Evolutionary conservation across 2,329 filamentous ascomycete genomes (phyloP), one percentile per base, ranked within the genome.

Genomic region (Phyllosticta citriasiana): DNA sequence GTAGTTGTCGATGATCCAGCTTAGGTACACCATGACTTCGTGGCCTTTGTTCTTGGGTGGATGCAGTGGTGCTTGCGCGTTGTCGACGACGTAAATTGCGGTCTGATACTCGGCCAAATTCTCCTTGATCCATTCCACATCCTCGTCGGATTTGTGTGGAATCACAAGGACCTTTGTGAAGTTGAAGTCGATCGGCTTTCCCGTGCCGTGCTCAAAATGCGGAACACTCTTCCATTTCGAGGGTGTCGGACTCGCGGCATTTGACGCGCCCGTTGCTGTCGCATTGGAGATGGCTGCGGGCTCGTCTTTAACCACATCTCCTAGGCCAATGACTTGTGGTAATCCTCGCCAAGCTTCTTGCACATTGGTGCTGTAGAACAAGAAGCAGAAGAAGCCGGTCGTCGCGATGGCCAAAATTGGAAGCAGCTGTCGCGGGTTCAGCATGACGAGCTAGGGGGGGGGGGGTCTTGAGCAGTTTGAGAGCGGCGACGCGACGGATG

Each of bases 1-100:
- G 72, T 87, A 87, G 69, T 82, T 78, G 68, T 85, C 82, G 66
- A 84, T 79, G 66, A 87, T 79, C 70, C 84, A 86, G 50, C 78
- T 81, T 47, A 85, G 76, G 68, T 87, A 86, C 7, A 84, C 79
- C 73, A 84, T 81, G 35, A 82, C 83, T 71, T 87, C 84, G 66
- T 84, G 81, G 35, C 84, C 84, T 69, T 84, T 84, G 67, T 83
- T 82, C 61, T 78, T 76, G 0, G 80, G 80, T 1, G 81, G 78
- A 62, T 80, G 79, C 24, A 79, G 73, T 14, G 71, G 68, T 2
- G 79, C 79, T 1, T 67, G 69, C 5, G 73, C 72, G 65, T 82
- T 77, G 65, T 84, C 78, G 26, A 78, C 79, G n/a, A 80, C 73
- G 66, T 84, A 84, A n/a, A 79, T 70, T 3, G 75, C 75, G 25